Evolutionary conservation across 148 eudicot genomes (phyloP).

Genomic region (Arbutus unedo): DNA sequence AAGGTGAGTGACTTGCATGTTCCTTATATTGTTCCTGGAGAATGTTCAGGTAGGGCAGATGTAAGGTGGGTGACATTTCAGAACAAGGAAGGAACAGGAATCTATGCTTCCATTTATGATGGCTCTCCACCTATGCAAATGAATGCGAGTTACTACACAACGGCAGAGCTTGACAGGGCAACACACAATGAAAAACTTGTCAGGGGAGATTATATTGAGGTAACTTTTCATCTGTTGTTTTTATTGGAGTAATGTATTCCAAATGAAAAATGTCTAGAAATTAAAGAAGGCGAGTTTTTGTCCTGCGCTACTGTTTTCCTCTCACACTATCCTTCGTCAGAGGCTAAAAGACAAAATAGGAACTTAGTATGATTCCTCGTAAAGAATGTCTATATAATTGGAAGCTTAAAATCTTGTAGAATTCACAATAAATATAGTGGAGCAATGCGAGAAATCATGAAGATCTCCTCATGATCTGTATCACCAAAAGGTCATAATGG

Average conservation of each 20-base stretch:
- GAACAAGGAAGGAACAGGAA: slow-evolving; percentile 58
- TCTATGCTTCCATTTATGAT: slow-evolving; percentile 66
- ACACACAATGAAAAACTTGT: slow-evolving; percentile 76
- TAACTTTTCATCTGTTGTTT: slow-evolving; percentile 15
- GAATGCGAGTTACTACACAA: slow-evolving; percentile 83
- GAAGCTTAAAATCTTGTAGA: background rate
- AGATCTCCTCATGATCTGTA: background rate
- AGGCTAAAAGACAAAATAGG: background rate
- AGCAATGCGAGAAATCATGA: background rate
- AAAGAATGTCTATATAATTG: background rate
- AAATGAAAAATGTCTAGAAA: background rate
- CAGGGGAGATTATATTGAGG: slow-evolving; percentile 82
- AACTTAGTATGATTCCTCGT: background rate
- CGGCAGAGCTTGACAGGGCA: slow-evolving; percentile 74
- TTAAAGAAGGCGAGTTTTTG: background rate
- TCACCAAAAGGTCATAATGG: background rate
- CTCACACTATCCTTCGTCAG: background rate
- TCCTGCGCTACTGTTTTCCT: background rate
- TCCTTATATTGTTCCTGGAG: slow-evolving; percentile 89
- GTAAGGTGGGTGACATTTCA: slow-evolving; percentile 88
- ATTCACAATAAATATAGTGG: background rate
- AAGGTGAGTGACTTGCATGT: slow-evolving; percentile 81
- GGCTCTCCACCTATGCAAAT: slow-evolving; percentile 91
- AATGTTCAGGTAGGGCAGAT: slow-evolving; percentile 89
- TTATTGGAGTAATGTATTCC: background rate